Conservation (phyloP, 2,329 filamentous ascomycete genomes). For the Aspergillus sp. region DNA sequence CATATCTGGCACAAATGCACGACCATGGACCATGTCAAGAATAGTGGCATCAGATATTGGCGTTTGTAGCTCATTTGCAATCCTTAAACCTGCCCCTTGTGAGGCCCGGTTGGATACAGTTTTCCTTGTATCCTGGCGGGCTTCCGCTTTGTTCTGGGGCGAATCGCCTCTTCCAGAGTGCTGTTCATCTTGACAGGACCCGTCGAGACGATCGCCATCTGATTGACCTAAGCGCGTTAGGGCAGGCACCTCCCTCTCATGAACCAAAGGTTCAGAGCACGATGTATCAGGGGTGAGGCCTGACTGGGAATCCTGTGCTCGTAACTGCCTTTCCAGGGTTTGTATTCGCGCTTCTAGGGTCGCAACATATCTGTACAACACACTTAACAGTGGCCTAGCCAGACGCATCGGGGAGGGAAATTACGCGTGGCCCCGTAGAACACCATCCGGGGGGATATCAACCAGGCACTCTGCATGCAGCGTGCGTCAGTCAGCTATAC, state of each 20-base stretch:
- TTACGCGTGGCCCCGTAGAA: conserved; percentile 9
- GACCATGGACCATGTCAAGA: conserved; percentile 3
- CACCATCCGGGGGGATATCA: conserved; percentile 10
- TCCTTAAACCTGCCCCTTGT: neutral
- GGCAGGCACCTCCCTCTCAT: neutral
- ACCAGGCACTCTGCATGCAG: conserved; percentile 8
- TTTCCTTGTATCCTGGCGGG: neutral
- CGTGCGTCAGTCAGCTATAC: neutral
- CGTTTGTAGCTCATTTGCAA: neutral
- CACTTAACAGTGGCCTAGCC: neutral
- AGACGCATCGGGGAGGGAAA: neutral
- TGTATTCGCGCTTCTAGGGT: conserved; percentile 10
- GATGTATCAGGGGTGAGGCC: neutral
- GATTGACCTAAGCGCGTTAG: neutral
- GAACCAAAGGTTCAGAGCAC: neutral
- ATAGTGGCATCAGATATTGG: conserved; percentile 1
- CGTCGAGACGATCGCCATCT: neutral
- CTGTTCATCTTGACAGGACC: neutral
- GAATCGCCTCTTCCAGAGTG: neutral
- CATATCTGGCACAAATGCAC: conserved; percentile 1
- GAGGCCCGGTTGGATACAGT: neutral
- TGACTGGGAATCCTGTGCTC: neutral
- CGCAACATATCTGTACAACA: conserved; percentile 8
- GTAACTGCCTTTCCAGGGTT: conserved; percentile 7
- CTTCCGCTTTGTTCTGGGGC: neutral